Evolutionary conservation across 257 asterid species (phyloP).

Genomic region (Solanum dulcamara): DNA sequence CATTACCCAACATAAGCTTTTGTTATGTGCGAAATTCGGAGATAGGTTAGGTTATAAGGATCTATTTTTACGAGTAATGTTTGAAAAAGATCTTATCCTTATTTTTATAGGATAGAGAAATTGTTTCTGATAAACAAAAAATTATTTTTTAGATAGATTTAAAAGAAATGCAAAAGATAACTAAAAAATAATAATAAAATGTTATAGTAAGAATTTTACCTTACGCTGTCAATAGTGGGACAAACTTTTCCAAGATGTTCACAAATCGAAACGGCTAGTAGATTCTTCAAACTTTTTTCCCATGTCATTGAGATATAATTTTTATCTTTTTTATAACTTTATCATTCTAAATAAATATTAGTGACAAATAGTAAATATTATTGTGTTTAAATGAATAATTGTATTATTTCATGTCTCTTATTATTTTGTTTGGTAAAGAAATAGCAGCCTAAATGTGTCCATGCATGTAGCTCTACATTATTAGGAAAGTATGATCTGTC

Average conservation of each 20-base stretch:
- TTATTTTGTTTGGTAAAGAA: not conserved
- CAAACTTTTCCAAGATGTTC: not conserved
- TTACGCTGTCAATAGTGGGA: no score
- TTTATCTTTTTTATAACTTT: not conserved
- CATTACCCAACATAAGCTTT: no score
- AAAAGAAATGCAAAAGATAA: no score
- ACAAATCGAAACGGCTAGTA: not conserved
- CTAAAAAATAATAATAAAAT: no score
- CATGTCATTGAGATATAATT: not conserved
- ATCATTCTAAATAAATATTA: not conserved
- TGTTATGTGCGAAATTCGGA: accelerated
- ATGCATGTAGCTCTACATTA: not conserved
- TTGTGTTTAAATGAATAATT: not conserved
- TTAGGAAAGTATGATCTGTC: not conserved
- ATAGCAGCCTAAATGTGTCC: not conserved
- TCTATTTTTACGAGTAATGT: not conserved
- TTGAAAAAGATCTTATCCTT: accelerated
- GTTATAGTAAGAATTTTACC: no score
- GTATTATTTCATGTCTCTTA: not conserved
- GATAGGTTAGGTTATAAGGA: no score
- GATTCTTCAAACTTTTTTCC: not conserved
- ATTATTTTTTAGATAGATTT: not conserved
- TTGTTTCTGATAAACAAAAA: accelerated
- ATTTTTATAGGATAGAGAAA: not conserved
- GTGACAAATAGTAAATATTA: not conserved